Evolutionary conservation across 495 filamentous ascomycete species (phyloP), one percentile per base, ranked within the genome.

Genomic region (Penicillium paradoxum): DNA sequence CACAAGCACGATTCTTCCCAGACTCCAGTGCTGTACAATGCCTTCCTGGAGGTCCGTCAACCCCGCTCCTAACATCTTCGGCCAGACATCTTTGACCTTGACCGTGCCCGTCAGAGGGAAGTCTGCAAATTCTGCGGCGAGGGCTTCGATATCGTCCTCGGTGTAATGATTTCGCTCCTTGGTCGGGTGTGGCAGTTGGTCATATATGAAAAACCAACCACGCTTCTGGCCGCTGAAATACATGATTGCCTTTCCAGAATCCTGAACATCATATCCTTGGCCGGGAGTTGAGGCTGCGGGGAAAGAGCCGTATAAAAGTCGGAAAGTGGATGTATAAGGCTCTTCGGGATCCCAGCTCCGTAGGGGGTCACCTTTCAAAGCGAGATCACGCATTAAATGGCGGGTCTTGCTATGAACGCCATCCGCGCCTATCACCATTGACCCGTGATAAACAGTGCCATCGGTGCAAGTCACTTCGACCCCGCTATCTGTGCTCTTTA

Each of bases 361-460:
- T 17, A 33, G 46, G 5, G 56, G 49, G 17, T 63, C 46, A 0
- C 46, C 50, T 8, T 60, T 53, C 17, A 67, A 47, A 1, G 64
- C 67, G 41, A 72, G 55, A 1, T 63, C 53, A 36, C 73, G 65
- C 69, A 81, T 73, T 40, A 73, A 56, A 33, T 60, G 45, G 11
- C 76, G 61, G 9, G 71, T 72, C 44, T 58, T 66, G 58, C 76
- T 79, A 52, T 75, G 64, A 19, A 78, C 73, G 2, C 79, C 80
- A 51, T 81, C 80, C 8, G 67, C 68, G 0, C 76, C 79, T 4
- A 79, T 59, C 6, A 80, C 53, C 13, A 79, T 48, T 25, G 75
- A 67, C 0, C 78, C 79, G 6, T 58, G 41, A 33, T 65, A 73
- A 0, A 54, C 32, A 4, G 57, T 69, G 1, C 78, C 78, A 57